Evolutionary conservation across 352 stramenopile genomes (phyloP).

Genomic region (Phytophthora colocasiae): DNA sequence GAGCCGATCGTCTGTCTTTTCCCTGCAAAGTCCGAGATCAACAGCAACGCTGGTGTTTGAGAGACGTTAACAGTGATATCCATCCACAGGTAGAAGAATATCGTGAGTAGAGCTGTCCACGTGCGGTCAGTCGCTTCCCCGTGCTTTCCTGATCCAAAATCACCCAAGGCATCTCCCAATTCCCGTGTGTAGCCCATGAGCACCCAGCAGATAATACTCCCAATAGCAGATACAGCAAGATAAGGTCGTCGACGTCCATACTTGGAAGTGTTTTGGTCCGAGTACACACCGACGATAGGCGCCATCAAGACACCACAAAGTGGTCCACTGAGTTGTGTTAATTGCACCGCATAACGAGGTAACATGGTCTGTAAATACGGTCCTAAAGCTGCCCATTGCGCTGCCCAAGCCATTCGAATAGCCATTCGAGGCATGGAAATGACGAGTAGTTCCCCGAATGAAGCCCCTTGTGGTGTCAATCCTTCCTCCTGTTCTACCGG

Average conservation of each 20-base stretch:
- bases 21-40: conserved; percentile 67
- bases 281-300: conserved; percentile 57
- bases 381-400: conserved; percentile 62
- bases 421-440: conserved; percentile 65
- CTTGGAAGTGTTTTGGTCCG: conserved; percentile 39
- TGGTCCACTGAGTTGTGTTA: conserved; percentile 62
- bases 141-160: conserved; percentile 37
- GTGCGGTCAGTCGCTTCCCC: conserved; percentile 44
- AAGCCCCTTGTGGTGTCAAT: conserved; percentile 13
- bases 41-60: conserved; percentile 47
- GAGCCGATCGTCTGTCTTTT: conserved; percentile 57
- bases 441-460: conserved; percentile 43
- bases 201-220: conserved; percentile 53
- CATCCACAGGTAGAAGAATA: conserved; percentile 77
- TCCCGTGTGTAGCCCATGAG: conserved; percentile 64
- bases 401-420: conserved; percentile 67
- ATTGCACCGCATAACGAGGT: conserved; percentile 52
- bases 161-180: conserved; percentile 51
- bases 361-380: conserved; percentile 65
- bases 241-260: conserved; percentile 52
- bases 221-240: conserved; percentile 43
- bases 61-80: conserved; percentile 68
- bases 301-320: conserved; percentile 57
- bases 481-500: conserved; percentile 29
- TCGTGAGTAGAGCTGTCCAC: conserved; percentile 56